Evolutionary conservation across 352 stramenopile species (phyloP).

Genomic region (Saprolegnia parasitica): DNA sequence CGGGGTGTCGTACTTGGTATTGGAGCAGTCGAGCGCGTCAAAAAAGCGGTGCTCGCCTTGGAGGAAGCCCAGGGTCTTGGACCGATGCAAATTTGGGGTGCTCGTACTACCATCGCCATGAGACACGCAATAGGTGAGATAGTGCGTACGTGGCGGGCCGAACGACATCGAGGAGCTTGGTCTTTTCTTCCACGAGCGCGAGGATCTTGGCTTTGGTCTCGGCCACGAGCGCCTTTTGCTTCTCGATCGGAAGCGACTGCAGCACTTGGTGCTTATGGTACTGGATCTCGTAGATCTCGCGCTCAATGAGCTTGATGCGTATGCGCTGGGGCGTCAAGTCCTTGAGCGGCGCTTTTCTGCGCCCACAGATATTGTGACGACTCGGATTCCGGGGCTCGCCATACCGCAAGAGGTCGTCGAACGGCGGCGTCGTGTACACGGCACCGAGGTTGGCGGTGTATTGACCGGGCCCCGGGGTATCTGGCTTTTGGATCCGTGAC

Average conservation of each 20-base stretch:
- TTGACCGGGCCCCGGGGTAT: constrained; percentile 23
- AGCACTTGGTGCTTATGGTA: constrained; percentile 21
- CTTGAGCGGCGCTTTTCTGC: constrained; percentile 21
- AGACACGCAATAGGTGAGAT: background rate
- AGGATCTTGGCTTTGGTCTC: constrained; percentile 14
- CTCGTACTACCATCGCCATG: background rate
- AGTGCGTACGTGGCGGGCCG: background rate
- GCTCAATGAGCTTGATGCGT: constrained; percentile 25
- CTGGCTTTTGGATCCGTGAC: background rate
- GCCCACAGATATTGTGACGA: background rate
- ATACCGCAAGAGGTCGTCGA: constrained; percentile 28
- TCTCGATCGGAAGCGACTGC: constrained; percentile 18
- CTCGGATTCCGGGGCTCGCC: background rate
- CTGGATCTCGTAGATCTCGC: constrained; percentile 24
- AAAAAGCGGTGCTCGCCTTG: constrained; percentile 20
- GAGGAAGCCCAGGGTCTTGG: constrained; percentile 15
- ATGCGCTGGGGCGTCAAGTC: constrained; percentile 12
- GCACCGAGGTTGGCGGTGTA: constrained; percentile 26
- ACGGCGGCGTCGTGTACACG: background rate
- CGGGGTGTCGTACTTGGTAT: constrained; percentile 28
- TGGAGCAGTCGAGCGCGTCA: constrained; percentile 23
- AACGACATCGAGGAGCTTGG: background rate
- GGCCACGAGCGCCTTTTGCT: constrained; percentile 19
- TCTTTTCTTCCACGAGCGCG: constrained; percentile 5
- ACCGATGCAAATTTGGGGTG: background rate